phyloP scores from a whole-genome alignment of 768 basidiomycete genomes.

The Tylopilus subfusipes region DNA sequence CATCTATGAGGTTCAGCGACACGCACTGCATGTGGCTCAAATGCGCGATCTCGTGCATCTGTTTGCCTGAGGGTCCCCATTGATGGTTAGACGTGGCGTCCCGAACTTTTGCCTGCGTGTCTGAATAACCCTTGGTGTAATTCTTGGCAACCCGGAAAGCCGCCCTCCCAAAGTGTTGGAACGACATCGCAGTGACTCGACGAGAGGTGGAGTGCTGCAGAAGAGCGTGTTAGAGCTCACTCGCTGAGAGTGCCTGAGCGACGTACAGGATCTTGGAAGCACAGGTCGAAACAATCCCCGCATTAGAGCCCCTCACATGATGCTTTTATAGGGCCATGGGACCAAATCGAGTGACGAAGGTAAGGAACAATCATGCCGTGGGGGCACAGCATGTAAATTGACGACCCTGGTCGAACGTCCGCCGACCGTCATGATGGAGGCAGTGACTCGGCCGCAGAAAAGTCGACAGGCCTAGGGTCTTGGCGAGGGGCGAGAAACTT shows the following conservation, averaged over 20 bases:
- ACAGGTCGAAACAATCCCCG: conserved; percentile 77
- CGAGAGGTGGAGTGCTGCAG: neutral
- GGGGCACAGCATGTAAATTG: too few species aligned
- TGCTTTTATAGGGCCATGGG: conserved; percentile 80
- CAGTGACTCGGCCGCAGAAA: conserved; percentile 68
- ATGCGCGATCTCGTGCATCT: conserved; percentile 99
- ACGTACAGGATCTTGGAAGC: conserved; percentile 88
- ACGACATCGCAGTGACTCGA: conserved; percentile 33
- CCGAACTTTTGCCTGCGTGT: conserved; percentile 91
- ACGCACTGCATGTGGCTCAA: conserved; percentile 94
- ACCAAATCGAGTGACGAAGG: conserved; percentile 48
- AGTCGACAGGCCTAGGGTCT: conserved; percentile 72
- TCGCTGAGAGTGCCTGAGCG: conserved; percentile 79
- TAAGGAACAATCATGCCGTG: conserved; percentile 44
- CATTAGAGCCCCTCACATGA: conserved; percentile 79
- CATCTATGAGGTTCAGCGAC: neutral
- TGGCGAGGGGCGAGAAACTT: conserved; percentile 82
- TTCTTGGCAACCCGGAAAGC: conserved; percentile 90
- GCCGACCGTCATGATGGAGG: conserved; percentile 79
- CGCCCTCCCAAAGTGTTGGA: conserved; percentile 82
- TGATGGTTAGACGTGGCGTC: conserved; percentile 98
- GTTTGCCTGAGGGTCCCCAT: conserved; percentile 95
- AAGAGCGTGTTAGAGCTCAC: conserved; percentile 37
- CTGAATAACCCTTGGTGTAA: conserved; percentile 94
- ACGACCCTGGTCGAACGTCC: conserved; percentile 69